These are phyloP conservation scores for Skeletonema marinoi DNA, from an alignment of 108 stramenopile genomes.

Conservation along the genomic window DNA sequence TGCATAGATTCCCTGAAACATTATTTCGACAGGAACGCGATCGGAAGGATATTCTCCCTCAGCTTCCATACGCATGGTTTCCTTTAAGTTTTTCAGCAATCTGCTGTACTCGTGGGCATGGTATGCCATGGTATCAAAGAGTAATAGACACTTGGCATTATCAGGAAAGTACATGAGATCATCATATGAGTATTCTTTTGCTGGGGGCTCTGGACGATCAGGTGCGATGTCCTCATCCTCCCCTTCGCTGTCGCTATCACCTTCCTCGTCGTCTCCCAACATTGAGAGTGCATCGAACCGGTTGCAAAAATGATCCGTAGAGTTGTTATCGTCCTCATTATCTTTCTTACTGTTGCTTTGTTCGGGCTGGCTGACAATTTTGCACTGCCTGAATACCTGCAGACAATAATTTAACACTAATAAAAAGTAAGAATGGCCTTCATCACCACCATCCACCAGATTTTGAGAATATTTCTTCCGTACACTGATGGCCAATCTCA, in stretches of 20 bases:
- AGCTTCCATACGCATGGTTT: slow-evolving; percentile 2
- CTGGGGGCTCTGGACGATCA: background rate
- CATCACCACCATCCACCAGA: background rate
- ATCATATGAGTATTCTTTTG: background rate
- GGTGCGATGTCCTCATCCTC: background rate
- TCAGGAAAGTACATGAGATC: background rate
- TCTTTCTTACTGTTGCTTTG: background rate
- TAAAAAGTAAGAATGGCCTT: slow-evolving; percentile 5
- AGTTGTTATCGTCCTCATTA: background rate
- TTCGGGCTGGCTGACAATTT: background rate
- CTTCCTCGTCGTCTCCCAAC: background rate
- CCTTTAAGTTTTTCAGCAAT: background rate
- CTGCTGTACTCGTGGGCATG: background rate
- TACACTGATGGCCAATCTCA: slow-evolving; percentile 6
- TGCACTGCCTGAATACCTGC: background rate
- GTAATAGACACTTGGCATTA: background rate
- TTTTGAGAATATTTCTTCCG: slow-evolving; percentile 5
- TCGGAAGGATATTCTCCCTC: background rate
- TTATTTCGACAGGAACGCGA: background rate
- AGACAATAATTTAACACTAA: slow-evolving; percentile 5
- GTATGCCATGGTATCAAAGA: slow-evolving; percentile 6
- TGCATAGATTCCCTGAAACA: background rate
- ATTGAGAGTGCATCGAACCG: slow-evolving; percentile 4
- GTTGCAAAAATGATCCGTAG: background rate
- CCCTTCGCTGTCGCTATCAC: background rate